Evolutionary conservation across 257 asterid genomes (phyloP), one percentile per base, ranked within the genome.

Genomic region (Lantana camara): DNA sequence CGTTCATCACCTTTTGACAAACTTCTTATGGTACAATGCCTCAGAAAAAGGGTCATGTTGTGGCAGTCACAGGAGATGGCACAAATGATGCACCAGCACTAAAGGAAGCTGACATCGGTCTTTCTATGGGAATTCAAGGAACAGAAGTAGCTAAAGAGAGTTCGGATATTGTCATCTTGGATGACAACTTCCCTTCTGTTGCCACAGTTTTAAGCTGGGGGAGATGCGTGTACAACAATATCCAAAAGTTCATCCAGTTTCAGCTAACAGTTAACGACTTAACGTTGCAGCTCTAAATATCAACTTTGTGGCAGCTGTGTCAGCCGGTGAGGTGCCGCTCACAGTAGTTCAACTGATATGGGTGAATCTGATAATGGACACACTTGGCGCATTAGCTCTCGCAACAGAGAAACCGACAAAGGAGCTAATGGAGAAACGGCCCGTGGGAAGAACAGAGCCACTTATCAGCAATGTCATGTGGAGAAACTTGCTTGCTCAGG

Each of bases 61-160:
- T 85, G 7, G 91, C 88, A 4, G 84, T 85, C 17, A 82, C 84
- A 0, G 91, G 91, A 1, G 86, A 85, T 22, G 83, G 84, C 13
- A 75, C 81, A 30, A 79, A 81, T 0, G 88, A 84, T 15, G 84
- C 86, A 6, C 81, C 84, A 30, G 85, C 88, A 27, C 23, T 84
- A 4, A 77, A 73, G 40, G 88, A 79, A 71, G 81, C 91, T 7
- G 88, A 84, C 29, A 64, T 84, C 52, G 82, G 84, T 6, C 86
- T 81, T 20, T 77, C 86, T 1, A 81, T 84, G 86, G 91, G 88
- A 4, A 79, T 77, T 41, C 85, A 81, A n/a, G 88, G 85, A 14
- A 81, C 84, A 1, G 80, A 81, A 63, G 85, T 81, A 0, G 84
- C 88, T 0, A 79, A 81, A 45, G 80, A 76, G 71, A 72, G 80